Base-by-base conservation (phyloP, 768 basidiomycete genomes). In the Butyriboletus loyo region DNA sequence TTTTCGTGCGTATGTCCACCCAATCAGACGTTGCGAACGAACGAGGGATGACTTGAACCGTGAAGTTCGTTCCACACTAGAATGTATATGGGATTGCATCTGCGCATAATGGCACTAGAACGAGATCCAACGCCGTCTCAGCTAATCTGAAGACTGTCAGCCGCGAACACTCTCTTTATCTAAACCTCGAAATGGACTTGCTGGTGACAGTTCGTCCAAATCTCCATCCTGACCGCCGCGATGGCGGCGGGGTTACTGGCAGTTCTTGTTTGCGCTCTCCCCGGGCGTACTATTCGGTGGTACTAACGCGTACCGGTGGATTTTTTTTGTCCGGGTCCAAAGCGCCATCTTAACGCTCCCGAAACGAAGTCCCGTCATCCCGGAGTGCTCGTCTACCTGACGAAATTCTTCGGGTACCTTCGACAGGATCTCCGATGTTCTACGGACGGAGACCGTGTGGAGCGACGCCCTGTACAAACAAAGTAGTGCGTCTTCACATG, bases 181-280 rank as follows among this genome's bases (percentile, higher is more conserved):
- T 47, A 36, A 21, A 50, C 51, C 15, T 49, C 44, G 28, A 48
- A 48, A 42, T 24, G 42, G 53, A n/a, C 47, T 54, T 52, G 19
- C 38, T 22, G 39, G n/a, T 7, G n/a, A 5, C 2, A 19, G 22
- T 41, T 35, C n/a, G 54, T 45, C 37, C 46, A 46, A 50, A 66
- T 66, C 49, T 63, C 54, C 54, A 60, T 60, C 46, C 43, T 55
- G 34, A 9, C 61, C 58, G 62, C 64, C 46, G 58, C 63, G 64
- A 66, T 52, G 64, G 63, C 64, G 50, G 54, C 63, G 63, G 64
- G 54, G 52, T 17, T 49, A 19, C 41, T 24, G 11, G 30, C 34
- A 36, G 46, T 56, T 64, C 62, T 54, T 9, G 52, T 52, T 11
- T 60, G 57, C 63, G 64, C 46, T 51, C 51, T 55, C 53, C 17